Evolutionary conservation across 2,329 filamentous ascomycete species (phyloP).

Genomic region (Xylaria sp.): DNA sequence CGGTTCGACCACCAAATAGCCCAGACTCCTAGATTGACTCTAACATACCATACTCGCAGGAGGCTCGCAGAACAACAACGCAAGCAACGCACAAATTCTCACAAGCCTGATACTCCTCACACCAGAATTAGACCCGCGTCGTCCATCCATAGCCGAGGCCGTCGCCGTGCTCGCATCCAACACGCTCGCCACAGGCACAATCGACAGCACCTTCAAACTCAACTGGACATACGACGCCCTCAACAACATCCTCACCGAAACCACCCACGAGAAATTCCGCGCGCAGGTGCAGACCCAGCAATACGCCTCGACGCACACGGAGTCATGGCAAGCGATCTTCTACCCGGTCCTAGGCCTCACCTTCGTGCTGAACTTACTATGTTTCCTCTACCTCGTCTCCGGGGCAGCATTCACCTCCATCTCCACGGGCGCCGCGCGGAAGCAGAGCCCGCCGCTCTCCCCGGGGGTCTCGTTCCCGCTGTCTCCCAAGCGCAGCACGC

Average conservation of each 20-base stretch:
- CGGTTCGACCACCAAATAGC: too few relatives aligned
- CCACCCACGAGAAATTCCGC: slow-evolving; percentile 62
- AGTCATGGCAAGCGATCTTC: slow-evolving; percentile 68
- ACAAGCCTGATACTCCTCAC: slow-evolving; percentile 57
- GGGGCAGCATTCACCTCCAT: slow-evolving; percentile 42
- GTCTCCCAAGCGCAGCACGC: not conserved
- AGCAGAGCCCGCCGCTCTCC: not conserved
- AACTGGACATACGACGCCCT: slow-evolving; percentile 55
- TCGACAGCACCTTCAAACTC: slow-evolving; percentile 65
- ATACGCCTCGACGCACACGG: slow-evolving; percentile 70
- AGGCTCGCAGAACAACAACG: slow-evolving; percentile 59
- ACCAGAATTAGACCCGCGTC: slow-evolving; percentile 50
- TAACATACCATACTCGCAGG: too few relatives aligned
- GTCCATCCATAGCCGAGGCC: slow-evolving; percentile 76
- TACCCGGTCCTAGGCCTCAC: slow-evolving; percentile 69
- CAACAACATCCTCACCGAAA: slow-evolving; percentile 47
- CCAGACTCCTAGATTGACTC: too few relatives aligned
- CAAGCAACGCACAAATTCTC: slow-evolving; percentile 63
- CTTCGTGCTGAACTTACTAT: slow-evolving; percentile 70
- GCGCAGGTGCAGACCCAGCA: slow-evolving; percentile 68
- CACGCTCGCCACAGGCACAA: slow-evolving; percentile 66
- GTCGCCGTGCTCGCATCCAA: slow-evolving; percentile 72
- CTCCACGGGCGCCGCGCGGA: not conserved
- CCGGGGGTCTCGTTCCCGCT: not conserved
- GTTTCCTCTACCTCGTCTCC: slow-evolving; percentile 66